Percentiles rank a stretch among this genome's conserved stretches.
phyloP scores from a whole-genome alignment of 2,329 filamentous ascomycete genomes.

The Ascochyta viciae-villosae region DNA sequence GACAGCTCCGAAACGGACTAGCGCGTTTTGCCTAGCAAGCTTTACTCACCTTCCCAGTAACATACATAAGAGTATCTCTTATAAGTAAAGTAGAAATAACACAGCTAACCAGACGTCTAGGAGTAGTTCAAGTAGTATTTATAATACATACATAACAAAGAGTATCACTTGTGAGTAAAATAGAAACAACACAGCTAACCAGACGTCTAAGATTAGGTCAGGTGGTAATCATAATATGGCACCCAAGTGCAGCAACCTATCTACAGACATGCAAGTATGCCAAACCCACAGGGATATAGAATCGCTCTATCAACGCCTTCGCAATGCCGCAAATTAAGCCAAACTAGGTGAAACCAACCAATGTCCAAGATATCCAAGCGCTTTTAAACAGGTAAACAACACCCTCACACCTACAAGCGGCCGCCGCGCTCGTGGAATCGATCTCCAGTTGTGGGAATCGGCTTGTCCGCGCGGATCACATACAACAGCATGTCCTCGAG shows the following conservation, averaged over 20 bases:
- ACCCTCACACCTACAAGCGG: slow-evolving; percentile 25
- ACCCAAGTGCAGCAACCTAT: slow-evolving; percentile 1
- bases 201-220: neutral
- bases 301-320: slow-evolving; percentile 15
- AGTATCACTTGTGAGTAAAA: no score
- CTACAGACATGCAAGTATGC: slow-evolving; percentile 9
- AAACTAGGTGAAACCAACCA: neutral
- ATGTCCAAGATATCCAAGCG: neutral
- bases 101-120: no score
- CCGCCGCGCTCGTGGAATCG: slow-evolving; percentile 50
- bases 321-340: slow-evolving; percentile 12
- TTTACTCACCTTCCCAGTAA: no score
- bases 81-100: no score
- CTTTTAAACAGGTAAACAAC: neutral
- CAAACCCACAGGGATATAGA: slow-evolving; percentile 6
- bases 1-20: neutral
- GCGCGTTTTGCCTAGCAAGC: neutral
- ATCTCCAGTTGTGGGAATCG: slow-evolving; percentile 61
- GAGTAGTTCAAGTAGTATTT: no score
- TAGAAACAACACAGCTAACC: neutral
- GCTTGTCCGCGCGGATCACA: slow-evolving; percentile 59
- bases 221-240: slow-evolving; percentile 7
- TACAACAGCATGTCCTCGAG: slow-evolving; percentile 60
- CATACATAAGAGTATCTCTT: no score
- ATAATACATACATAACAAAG: no score